Percentiles rank a stretch among this genome's conserved stretches.
These are phyloP conservation scores for Botrytis cinerea DNA, from an alignment of 2,329 filamentous ascomycete species.

Conservation along the genomic window DNA sequence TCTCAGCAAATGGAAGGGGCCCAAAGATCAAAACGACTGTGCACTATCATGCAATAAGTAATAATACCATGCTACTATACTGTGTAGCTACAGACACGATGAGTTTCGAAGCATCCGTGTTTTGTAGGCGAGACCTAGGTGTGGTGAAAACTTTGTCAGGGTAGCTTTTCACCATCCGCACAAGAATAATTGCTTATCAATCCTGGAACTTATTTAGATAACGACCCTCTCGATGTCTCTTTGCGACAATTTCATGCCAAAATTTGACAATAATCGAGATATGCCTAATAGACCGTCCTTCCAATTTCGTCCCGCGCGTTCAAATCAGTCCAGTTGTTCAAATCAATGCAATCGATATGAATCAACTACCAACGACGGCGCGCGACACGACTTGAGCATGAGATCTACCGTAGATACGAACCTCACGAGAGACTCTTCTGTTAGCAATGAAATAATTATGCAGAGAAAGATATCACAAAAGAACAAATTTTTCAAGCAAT, in stretches of 20 bases:
- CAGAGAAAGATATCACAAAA: not conserved
- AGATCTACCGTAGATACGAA: not conserved
- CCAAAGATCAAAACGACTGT: not conserved
- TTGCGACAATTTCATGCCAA: not conserved
- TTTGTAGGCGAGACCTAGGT: not conserved
- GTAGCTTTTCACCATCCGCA: not conserved
- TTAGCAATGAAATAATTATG: not conserved
- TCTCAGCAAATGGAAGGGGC: constrained; percentile 6
- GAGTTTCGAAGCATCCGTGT: not conserved
- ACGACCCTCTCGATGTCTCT: not conserved
- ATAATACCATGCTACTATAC: constrained; percentile 17
- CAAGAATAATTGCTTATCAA: not conserved
- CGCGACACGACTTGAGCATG: not conserved
- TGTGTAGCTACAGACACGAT: not conserved
- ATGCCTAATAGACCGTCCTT: not conserved
- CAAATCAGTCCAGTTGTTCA: not conserved
- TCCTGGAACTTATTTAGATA: not conserved
- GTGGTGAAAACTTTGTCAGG: not conserved
- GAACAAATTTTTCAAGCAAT: not conserved
- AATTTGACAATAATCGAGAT: not conserved
- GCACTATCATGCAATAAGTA: constrained; percentile 20
- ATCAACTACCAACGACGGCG: not conserved
- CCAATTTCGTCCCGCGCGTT: not conserved
- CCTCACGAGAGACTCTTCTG: not conserved
- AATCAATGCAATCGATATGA: not conserved